A percentile compares a stretch with the other conserved stretches of the same genome.
Evolutionary conservation across 768 basidiomycete species (phyloP).

Genomic region (Suillus clintonianus): DNA sequence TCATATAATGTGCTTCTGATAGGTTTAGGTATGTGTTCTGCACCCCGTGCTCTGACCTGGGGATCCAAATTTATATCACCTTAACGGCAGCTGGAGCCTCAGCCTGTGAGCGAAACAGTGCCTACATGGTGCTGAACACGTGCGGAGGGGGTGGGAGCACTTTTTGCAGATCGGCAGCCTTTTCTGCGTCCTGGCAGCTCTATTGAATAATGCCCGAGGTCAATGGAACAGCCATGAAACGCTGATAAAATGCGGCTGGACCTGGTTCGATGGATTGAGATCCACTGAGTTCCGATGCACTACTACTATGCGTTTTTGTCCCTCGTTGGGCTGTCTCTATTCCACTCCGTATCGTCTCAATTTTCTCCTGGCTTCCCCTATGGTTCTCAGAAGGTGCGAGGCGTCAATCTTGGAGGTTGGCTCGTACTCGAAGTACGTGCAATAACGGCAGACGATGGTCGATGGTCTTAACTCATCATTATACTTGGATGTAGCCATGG

Average conservation of each 20-base stretch:
- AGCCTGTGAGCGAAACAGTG: not conserved
- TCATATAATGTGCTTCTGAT: not conserved
- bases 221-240: not conserved
- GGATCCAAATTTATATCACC: not conserved
- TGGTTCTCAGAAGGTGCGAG: slow-evolving; percentile 71
- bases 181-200: not conserved
- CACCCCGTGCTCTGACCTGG: not conserved
- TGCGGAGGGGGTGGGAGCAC: not conserved
- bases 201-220: not conserved
- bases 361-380: slow-evolving; percentile 68
- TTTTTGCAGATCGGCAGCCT: not conserved
- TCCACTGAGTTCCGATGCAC: not conserved
- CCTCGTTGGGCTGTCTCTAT: slow-evolving; percentile 31
- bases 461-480: slow-evolving; percentile 41
- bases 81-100: not conserved
- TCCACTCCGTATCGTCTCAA: slow-evolving; percentile 24
- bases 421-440: slow-evolving; percentile 51
- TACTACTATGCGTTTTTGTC: slow-evolving; percentile 13
- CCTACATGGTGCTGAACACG: not conserved
- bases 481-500: slow-evolving; percentile 54
- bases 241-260: not conserved
- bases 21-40: not conserved
- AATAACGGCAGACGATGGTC: not conserved
- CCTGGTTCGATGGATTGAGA: not conserved
- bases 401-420: slow-evolving; percentile 81